Evolutionary conservation across 208 protist species (phyloP).

Genomic region (Trypanosoma platydactyli): DNA sequence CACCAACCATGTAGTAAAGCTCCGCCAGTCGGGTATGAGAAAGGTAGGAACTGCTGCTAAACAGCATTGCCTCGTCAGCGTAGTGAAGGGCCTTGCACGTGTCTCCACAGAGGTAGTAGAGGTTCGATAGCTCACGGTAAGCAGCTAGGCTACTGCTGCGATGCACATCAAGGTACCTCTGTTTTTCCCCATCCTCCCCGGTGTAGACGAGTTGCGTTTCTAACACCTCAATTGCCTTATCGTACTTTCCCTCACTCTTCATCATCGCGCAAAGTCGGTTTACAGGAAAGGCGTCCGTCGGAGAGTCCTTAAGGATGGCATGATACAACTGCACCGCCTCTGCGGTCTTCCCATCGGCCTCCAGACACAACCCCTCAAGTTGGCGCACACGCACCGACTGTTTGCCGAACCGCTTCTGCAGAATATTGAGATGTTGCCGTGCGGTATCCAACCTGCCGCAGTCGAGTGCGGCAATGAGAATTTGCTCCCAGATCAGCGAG

Average conservation of each 20-base stretch:
- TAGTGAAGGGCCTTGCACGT: conserved; percentile 61
- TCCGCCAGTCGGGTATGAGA: conserved; percentile 68
- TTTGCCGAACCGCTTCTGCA: conserved; percentile 76
- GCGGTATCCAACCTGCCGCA: conserved; percentile 65
- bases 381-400: conserved; percentile 69
- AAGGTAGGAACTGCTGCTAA: conserved; percentile 52
- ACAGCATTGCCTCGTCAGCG: conserved; percentile 67
- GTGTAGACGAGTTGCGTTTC: conserved; percentile 65
- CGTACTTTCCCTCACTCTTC: conserved; percentile 70
- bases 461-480: conserved; percentile 78
- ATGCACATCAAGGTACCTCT: conserved; percentile 73
- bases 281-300: conserved; percentile 66
- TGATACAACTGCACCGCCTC: conserved; percentile 70
- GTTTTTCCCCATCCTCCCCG: conserved; percentile 65
- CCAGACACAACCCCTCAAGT: conserved; percentile 73
- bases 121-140: conserved; percentile 68
- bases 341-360: conserved; percentile 57
- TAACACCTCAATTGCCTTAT: conserved; percentile 68
- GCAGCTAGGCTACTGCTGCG: conserved; percentile 34
- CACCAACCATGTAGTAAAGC: conserved; percentile 69
- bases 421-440: conserved; percentile 53
- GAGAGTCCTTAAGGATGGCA: conserved; percentile 49
- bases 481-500: conserved; percentile 76
- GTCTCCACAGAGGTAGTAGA: conserved; percentile 69
- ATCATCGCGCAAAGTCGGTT: conserved; percentile 71